Conservation (phyloP, 2,329 filamentous ascomycete genomes). For the Capronia epimyces region DNA sequence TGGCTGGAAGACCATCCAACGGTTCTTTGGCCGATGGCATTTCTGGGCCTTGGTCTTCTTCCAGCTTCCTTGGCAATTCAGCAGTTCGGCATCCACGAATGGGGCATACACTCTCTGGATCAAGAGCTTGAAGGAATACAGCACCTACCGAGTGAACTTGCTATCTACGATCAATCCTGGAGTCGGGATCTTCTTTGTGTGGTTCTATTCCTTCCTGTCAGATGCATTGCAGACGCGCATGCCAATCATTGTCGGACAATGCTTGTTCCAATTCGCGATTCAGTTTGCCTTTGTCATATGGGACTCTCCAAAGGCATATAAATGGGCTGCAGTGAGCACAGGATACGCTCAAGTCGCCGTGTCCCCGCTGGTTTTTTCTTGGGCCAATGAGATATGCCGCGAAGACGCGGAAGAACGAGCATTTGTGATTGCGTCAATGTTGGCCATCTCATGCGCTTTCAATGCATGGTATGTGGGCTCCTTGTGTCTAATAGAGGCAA, state of each 20-base stretch:
- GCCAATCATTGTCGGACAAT: slow-evolving; percentile 46
- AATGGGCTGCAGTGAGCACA: slow-evolving; percentile 1
- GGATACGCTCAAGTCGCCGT: neutral
- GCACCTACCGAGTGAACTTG: slow-evolving; percentile 41
- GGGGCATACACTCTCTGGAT: slow-evolving; percentile 39
- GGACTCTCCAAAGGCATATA: slow-evolving; percentile 28
- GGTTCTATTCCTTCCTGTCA: slow-evolving; percentile 50
- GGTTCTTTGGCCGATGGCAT: slow-evolving; percentile 42
- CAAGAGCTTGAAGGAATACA: slow-evolving; percentile 34
- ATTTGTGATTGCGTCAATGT: slow-evolving; percentile 7
- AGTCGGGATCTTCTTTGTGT: slow-evolving; percentile 47
- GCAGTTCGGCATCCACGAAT: neutral
- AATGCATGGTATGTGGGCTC: neutral
- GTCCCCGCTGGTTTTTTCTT: neutral
- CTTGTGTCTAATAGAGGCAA: neutral
- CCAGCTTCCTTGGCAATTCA: slow-evolving; percentile 37
- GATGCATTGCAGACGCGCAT: slow-evolving; percentile 48
- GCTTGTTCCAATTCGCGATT: slow-evolving; percentile 33
- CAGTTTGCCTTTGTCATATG: slow-evolving; percentile 29
- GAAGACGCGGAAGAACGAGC: slow-evolving; percentile 9
- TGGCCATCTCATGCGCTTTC: slow-evolving; percentile 3
- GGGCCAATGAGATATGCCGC: slow-evolving; percentile 7
- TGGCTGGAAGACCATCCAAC: slow-evolving; percentile 26
- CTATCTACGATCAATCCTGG: slow-evolving; percentile 43
- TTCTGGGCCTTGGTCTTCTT: slow-evolving; percentile 39